These are phyloP conservation scores for Boechera divaricarpa DNA, from an alignment of 345 rosid species.

Conservation along the genomic window DNA sequence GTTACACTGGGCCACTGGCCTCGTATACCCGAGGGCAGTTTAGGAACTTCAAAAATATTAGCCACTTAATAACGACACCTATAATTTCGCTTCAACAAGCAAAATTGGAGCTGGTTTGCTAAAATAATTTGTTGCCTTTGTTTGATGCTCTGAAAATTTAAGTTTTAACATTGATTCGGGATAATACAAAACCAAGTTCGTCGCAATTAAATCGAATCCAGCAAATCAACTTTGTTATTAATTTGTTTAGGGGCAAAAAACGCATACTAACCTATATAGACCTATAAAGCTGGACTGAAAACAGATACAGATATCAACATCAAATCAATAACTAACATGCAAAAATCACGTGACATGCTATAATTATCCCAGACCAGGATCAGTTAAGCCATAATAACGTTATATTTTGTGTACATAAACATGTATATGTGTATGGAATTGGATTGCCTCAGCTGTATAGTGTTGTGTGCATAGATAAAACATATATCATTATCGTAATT, in stretches of 20 bases:
- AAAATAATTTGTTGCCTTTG: background rate
- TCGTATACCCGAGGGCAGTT: no score
- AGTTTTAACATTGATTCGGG: background rate
- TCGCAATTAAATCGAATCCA: background rate
- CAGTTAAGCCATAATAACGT: constrained; percentile 16
- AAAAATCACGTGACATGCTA: constrained; percentile 37
- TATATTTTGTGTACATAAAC: constrained; percentile 19
- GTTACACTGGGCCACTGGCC: no score
- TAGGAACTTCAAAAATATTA: no score
- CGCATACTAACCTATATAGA: background rate
- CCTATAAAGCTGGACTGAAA: background rate
- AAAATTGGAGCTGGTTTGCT: background rate
- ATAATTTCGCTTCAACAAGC: background rate
- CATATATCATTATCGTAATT: constrained; percentile 30
- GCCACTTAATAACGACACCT: no score
- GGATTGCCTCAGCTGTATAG: constrained; percentile 29
- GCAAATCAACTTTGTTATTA: background rate
- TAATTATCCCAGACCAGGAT: constrained; percentile 20
- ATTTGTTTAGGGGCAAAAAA: background rate
- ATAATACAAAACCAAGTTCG: background rate
- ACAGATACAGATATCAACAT: constrained; percentile 23
- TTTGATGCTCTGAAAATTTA: background rate
- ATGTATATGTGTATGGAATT: constrained; percentile 16
- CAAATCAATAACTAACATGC: background rate
- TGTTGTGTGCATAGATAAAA: constrained; percentile 27